Percentiles rank a stretch among this genome's conserved stretches.
Evolutionary conservation across 2,329 filamentous ascomycete genomes (phyloP).

Genomic region (Apiospora sp.): DNA sequence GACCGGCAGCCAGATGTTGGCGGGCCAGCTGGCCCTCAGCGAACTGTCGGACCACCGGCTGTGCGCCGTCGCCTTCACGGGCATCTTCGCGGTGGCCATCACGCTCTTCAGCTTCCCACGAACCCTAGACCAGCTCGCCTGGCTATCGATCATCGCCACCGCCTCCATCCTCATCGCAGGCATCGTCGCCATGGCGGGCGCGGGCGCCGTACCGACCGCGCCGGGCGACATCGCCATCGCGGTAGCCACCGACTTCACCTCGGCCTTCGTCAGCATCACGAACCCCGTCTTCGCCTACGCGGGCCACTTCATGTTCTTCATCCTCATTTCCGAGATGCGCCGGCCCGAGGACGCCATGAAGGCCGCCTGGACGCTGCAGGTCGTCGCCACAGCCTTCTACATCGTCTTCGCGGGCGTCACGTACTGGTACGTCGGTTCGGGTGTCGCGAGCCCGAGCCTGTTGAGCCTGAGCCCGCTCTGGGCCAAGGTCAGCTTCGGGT

Average conservation of each 20-base stretch:
- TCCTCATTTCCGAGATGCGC: constrained; percentile 61
- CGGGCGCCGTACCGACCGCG: constrained; percentile 50
- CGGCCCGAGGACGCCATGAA: constrained; percentile 59
- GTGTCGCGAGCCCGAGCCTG: constrained; percentile 56
- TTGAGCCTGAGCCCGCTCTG: constrained; percentile 53
- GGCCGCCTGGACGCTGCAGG: constrained; percentile 57
- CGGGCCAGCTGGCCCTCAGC: constrained; percentile 58
- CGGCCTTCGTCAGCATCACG: constrained; percentile 55
- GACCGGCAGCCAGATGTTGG: constrained; percentile 58
- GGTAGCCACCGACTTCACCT: constrained; percentile 48
- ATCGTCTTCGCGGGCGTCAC: constrained; percentile 57
- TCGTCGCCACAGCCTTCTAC: constrained; percentile 59
- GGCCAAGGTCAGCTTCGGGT: constrained; percentile 58
- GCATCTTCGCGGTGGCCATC: constrained; percentile 57
- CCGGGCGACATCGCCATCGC: constrained; percentile 48
- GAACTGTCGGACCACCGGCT: constrained; percentile 54
- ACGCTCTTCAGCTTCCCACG: constrained; percentile 56
- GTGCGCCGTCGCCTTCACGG: constrained; percentile 58
- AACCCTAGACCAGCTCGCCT: constrained; percentile 57
- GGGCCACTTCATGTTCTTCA: constrained; percentile 63
- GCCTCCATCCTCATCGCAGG: constrained; percentile 58
- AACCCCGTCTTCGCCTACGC: constrained; percentile 62
- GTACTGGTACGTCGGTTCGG: constrained; percentile 57
- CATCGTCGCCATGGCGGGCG: constrained; percentile 58
- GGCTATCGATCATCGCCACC: constrained; percentile 53